Conservation (phyloP, 306 rosid species). For the Begonia loranthoides region DNA sequence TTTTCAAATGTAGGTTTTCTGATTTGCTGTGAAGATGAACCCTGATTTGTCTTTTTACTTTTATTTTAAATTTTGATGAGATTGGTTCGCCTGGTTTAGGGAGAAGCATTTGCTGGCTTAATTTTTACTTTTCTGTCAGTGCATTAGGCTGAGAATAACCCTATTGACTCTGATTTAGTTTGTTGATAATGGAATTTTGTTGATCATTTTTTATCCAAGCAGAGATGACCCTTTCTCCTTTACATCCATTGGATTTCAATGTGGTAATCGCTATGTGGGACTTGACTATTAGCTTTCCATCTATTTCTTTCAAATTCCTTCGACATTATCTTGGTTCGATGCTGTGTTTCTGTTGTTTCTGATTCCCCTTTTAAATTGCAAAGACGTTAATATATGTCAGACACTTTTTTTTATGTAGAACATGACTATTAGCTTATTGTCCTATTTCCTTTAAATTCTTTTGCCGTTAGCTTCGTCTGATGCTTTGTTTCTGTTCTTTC, state of each 20-base stretch:
- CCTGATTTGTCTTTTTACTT: not conserved
- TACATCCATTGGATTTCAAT: not conserved
- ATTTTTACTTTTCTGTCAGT: not conserved
- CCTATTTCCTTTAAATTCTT: no score
- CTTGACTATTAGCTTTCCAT: not conserved
- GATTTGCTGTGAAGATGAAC: not conserved
- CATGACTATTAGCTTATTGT: no score
- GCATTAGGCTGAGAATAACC: conserved; percentile 6
- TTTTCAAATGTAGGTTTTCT: not conserved
- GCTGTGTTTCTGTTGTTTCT: not conserved
- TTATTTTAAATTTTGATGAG: not conserved
- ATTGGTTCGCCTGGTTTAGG: not conserved
- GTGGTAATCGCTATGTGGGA: not conserved
- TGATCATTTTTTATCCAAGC: conserved; percentile 7
- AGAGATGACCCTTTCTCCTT: not conserved
- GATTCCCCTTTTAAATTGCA: not conserved
- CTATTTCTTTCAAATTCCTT: not conserved
- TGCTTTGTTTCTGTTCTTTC: no score
- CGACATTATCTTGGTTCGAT: not conserved
- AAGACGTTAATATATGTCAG: no score
- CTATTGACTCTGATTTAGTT: conserved; percentile 23
- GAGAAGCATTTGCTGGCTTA: not conserved
- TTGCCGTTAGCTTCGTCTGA: no score
- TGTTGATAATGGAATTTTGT: conserved; percentile 26
- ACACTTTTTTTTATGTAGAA: no score